phyloP scores from a whole-genome alignment of 192 early-diverging fungal species.

The Endogone sp. region DNA sequence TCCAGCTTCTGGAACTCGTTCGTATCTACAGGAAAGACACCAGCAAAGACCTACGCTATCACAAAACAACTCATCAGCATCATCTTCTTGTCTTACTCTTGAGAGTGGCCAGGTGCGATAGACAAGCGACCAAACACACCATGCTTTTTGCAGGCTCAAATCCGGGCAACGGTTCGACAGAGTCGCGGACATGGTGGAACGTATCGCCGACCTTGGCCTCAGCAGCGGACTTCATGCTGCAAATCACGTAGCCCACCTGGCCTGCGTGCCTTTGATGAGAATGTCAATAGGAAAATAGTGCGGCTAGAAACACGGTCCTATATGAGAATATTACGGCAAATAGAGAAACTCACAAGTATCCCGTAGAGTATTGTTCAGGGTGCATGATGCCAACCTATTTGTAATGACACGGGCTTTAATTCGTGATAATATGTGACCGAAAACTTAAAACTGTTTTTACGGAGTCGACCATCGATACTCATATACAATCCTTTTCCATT shows the following conservation, averaged over 20 bases:
- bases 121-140: conserved; percentile 35
- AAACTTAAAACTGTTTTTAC: neutral
- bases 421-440: neutral
- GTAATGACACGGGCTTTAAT: neutral
- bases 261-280: conserved; percentile 49
- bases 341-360: conserved; percentile 41
- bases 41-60: conserved; percentile 70
- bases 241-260: conserved; percentile 88
- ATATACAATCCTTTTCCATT: no score
- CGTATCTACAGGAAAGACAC: conserved; percentile 89
- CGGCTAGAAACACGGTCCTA: neutral
- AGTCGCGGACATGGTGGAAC: conserved; percentile 68
- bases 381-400: conserved; percentile 88
- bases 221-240: conserved; percentile 89
- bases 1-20: conserved; percentile 84
- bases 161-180: conserved; percentile 75
- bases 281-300: neutral
- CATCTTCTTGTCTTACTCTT: neutral
- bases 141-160: conserved; percentile 95
- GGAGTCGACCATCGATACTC: no score
- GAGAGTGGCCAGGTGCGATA: neutral
- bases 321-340: conserved; percentile 2
- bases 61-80: neutral
- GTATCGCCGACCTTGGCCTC: conserved; percentile 97
- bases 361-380: conserved; percentile 75